Base-by-base conservation (phyloP, 257 asterid species). In the Solanum chilense region DNA sequence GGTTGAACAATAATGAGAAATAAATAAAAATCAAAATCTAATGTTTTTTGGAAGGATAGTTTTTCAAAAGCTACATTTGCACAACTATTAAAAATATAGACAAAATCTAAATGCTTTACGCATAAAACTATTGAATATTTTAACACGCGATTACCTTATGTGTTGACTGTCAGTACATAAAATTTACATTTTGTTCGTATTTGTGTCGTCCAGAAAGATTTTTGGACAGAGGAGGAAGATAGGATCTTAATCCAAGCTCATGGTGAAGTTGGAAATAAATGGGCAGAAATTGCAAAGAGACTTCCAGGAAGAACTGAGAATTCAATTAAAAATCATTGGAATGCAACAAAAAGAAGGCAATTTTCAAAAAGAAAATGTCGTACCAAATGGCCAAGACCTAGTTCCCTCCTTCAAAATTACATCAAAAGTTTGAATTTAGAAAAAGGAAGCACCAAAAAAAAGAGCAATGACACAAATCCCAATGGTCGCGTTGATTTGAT, bases 321-420 rank as follows among this genome's bases (percentile, higher is more conserved):
- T 58, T 94, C 98, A n/a, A 95, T 96, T 85, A 96, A 96, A 89
- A 96, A 96, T 86, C 99, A 96, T 37, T 96, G 99, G 99, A 96
- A 96, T 64, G 98, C 99, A 3, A 96, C 99, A 7, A 96, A 96
- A 81, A 90, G 99, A 82, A 91, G 97, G 77, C 98, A 96, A 69
- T 89, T 94, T n/a, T 92, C 98, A 1, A 89, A 93, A 37, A 89
- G 98, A 81, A 94, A 94, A 86, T 94, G 99, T 87, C 91, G 92
- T 49, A 94, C 96, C 58, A 94, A 94, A 84, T 94, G 95, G 97
- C 98, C 98, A 3, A 93, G 87, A 77, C 98, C 98, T 0, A 94
- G 95, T 86, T 91, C 93, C 60, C 91, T 95, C 29, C 93, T 97
- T 45, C 98, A 95, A 49, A 93, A 94, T 92, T 96, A 96, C 87